These are phyloP conservation scores for Termitomyces sp. DNA, from an alignment of 1,284 basidiomycete genomes.

Conservation along the genomic window DNA sequence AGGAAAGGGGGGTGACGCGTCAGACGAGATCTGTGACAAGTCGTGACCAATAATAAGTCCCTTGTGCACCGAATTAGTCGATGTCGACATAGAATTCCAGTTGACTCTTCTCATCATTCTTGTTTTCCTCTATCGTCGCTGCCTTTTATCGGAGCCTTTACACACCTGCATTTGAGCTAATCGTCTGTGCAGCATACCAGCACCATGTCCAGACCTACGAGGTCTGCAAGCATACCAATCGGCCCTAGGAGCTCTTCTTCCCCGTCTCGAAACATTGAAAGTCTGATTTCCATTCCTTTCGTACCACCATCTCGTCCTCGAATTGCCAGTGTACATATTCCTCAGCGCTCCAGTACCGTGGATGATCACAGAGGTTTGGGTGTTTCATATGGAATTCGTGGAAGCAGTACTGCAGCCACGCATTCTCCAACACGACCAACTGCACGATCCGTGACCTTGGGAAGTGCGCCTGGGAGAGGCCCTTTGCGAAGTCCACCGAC, in stretches of 20 bases:
- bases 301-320: conserved; percentile 37
- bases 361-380: conserved; percentile 30
- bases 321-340: conserved; percentile 25
- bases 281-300: conserved; percentile 56
- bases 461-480: conserved; percentile 22
- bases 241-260: conserved; percentile 41
- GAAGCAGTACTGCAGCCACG: conserved; percentile 25
- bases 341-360: conserved; percentile 18
- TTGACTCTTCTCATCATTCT: conserved; percentile 11
- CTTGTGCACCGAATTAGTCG: conserved; percentile 10
- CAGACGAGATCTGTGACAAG: conserved; percentile 12
- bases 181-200: background rate
- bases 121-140: conserved; percentile 4
- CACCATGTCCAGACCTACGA: conserved; percentile 49
- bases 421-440: conserved; percentile 36
- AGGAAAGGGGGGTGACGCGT: conserved; percentile 16
- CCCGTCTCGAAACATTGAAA: conserved; percentile 54
- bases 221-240: conserved; percentile 62
- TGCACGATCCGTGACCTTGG: conserved; percentile 32
- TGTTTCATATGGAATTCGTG: conserved; percentile 31
- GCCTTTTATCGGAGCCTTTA: background rate
- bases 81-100: background rate
- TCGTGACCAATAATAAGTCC: conserved; percentile 12
- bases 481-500: conserved; percentile 24
- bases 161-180: background rate